Evolutionary conservation across 2,329 filamentous ascomycete genomes (phyloP), one percentile per base, ranked within the genome.

Genomic region (Penicillium expansum): DNA sequence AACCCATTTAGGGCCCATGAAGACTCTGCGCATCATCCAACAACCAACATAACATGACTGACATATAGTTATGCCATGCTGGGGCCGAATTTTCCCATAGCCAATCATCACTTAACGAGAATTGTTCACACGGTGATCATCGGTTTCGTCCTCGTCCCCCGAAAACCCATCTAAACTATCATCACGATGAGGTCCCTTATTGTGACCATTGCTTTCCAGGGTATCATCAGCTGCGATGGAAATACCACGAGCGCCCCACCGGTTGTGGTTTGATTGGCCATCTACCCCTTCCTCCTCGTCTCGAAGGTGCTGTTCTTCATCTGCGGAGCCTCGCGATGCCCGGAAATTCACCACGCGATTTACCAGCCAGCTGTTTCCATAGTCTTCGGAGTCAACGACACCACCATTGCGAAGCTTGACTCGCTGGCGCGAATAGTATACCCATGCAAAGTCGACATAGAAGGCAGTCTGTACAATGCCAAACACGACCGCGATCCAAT

Each of bases 401-500:
- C 91, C 91, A 43, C 93, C 93, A 63, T 86, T 87, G 60, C 93
- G 85, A 16, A 97, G 86, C 86, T 97, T 97, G 69, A 97, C 92
- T 56, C 92, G 86, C 78, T 97, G 93, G 62, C 93, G 85, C 11
- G 89, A 90, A 79, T 90, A 97, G 80, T 97, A 97, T 1, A 97
- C 92, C 92, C 92, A 97, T 35, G 91, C 92, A 71, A 97, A 97
- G 76, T 97, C 93, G 65, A 92, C 73, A 74, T 97, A 97, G 42
- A 97, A 84, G 1, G 89, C 86, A 0, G 92, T 97, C 77, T 97
- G 93, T 27, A 97, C 80, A 58, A 95, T 78, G 55, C 93, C 93
- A 68, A 96, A 97, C 59, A 95, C 84, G 70, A 94, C 85, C 8
- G 90, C 87, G 10, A 93, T 84, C 4, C 85, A 81, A 66, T 92